phyloP scores from a whole-genome alignment of 2,329 filamentous ascomycete genomes.

The Colletotrichum sp. region DNA sequence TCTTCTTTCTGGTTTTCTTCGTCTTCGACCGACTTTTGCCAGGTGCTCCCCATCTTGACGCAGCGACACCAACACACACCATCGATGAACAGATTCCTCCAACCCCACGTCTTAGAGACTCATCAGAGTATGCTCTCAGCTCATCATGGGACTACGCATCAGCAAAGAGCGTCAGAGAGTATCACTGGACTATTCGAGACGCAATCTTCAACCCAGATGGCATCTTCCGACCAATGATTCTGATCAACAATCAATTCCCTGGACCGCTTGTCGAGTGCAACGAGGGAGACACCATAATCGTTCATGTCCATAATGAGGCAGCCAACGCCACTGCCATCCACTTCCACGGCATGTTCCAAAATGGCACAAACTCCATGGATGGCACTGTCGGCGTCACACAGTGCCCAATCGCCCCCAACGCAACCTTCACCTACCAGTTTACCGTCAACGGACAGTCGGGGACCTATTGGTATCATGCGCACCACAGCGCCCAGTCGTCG shows the following conservation, averaged over 20 bases:
- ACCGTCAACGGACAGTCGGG: slow-evolving; percentile 58
- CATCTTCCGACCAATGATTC: slow-evolving; percentile 62
- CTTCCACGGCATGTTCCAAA: slow-evolving; percentile 81
- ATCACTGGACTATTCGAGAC: slow-evolving; percentile 65
- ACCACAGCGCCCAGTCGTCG: slow-evolving; percentile 67
- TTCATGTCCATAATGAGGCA: slow-evolving; percentile 72
- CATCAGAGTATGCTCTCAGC: slow-evolving; percentile 62
- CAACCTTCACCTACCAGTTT: slow-evolving; percentile 71
- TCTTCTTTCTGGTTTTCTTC: background rate
- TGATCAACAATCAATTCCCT: slow-evolving; percentile 78
- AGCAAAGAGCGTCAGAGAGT: slow-evolving; percentile 56
- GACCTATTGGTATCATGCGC: slow-evolving; percentile 69
- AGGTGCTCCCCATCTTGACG: background rate
- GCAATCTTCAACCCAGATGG: slow-evolving; percentile 66
- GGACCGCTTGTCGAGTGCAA: slow-evolving; percentile 76
- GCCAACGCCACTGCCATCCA: slow-evolving; percentile 72
- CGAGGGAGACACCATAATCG: slow-evolving; percentile 73
- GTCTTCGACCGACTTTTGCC: background rate
- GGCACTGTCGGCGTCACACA: slow-evolving; percentile 72
- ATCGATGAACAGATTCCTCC: background rate
- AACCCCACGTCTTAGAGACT: slow-evolving; percentile 30
- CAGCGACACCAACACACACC: background rate
- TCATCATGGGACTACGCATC: slow-evolving; percentile 60
- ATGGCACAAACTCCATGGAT: slow-evolving; percentile 78
- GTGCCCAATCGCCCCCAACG: slow-evolving; percentile 68